Conservation (phyloP, 305 asterid genomes). For the Petunia hybrid region DNA sequence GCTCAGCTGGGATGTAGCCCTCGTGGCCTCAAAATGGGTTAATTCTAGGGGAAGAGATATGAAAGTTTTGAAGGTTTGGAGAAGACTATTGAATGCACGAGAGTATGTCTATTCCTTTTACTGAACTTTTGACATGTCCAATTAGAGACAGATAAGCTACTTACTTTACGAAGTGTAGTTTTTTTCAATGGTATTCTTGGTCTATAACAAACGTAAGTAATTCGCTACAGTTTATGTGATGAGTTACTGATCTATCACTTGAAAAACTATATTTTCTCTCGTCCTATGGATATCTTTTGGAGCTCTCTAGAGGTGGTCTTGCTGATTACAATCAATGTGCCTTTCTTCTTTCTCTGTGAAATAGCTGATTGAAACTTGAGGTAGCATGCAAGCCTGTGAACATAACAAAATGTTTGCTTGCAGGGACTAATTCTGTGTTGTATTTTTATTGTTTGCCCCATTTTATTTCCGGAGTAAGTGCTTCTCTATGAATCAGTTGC, state of each 20-base stretch:
- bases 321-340: constrained; percentile 19
- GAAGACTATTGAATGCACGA: no score
- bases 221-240: background rate
- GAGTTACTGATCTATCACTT: background rate
- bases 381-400: background rate
- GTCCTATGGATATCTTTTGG: background rate
- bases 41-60: no score
- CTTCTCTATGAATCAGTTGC: background rate
- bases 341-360: background rate
- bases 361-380: background rate
- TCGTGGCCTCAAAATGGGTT: no score
- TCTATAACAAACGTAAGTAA: background rate
- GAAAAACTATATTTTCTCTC: constrained; percentile 4
- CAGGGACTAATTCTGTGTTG: constrained; percentile 22
- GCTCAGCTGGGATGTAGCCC: no score
- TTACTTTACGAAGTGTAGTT: background rate
- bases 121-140: background rate
- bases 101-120: no score
- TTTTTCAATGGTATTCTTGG: background rate
- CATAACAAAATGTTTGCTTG: background rate
- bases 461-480: background rate
- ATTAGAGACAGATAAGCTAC: background rate
- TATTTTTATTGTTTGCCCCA: constrained; percentile 17
- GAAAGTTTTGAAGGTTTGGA: no score
- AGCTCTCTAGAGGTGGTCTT: constrained; percentile 23